Evolutionary conservation across 1,284 basidiomycete species (phyloP).

Genomic region (Cutaneotrichosporon arboriforme): DNA sequence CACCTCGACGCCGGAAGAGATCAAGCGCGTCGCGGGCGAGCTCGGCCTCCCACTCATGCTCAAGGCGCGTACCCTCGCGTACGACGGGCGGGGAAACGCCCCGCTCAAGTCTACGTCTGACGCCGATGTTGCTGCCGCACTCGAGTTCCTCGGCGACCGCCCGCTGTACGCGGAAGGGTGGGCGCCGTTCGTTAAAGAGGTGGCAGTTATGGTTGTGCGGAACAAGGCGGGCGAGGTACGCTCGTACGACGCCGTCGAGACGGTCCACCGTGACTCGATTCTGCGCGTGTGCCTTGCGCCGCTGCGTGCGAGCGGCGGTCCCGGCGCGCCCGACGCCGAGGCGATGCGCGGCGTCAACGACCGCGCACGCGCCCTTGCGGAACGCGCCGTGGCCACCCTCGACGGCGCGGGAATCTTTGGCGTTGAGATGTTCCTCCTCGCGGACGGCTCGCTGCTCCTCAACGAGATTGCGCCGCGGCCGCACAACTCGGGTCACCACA

Average conservation of each 20-base stretch:
- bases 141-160: constrained; percentile 60
- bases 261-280: constrained; percentile 89
- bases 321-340: constrained; percentile 24
- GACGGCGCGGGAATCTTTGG: constrained; percentile 92
- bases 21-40: constrained; percentile 54
- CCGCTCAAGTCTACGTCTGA: constrained; percentile 58
- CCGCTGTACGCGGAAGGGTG: constrained; percentile 87
- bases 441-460: constrained; percentile 72
- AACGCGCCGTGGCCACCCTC: constrained; percentile 73
- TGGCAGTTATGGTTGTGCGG: constrained; percentile 96
- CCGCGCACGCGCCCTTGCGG: constrained; percentile 69
- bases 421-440: constrained; percentile 95
- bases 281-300: constrained; percentile 88
- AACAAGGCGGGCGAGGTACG: constrained; percentile 65
- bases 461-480: constrained; percentile 99
- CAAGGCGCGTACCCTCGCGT: constrained; percentile 89
- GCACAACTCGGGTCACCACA: constrained; percentile 98
- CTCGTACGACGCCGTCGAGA: constrained; percentile 92
- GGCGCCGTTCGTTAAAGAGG: constrained; percentile 82
- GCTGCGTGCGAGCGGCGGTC: constrained; percentile 53
- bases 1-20: constrained; percentile 50
- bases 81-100: constrained; percentile 94
- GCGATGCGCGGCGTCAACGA: constrained; percentile 53
- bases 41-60: constrained; percentile 92
- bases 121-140: constrained; percentile 57